A percentile compares a stretch with the other conserved stretches of the same genome.
These are phyloP conservation scores for Penicillium sp. DNA, from an alignment of 2,329 filamentous ascomycete species.

Conservation along the genomic window DNA sequence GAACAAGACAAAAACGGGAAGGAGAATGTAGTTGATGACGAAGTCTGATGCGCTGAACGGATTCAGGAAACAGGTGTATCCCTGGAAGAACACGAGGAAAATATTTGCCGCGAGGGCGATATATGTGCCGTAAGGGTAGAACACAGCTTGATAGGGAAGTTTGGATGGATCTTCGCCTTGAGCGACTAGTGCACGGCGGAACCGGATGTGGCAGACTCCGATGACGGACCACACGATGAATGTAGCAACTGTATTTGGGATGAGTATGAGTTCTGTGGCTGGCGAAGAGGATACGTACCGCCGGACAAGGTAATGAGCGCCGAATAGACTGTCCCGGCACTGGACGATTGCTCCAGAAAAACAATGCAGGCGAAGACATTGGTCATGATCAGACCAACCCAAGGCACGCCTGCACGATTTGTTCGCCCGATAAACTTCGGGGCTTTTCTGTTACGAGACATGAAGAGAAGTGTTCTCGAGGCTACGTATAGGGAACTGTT, in stretches of 20 bases:
- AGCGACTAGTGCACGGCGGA: conserved; percentile 38
- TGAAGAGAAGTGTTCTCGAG: conserved; percentile 72
- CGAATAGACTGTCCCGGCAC: conserved; percentile 31
- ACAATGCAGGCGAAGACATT: conserved; percentile 63
- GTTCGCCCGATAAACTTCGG: conserved; percentile 70
- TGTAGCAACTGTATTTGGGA: conserved; percentile 29
- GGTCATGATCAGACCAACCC: conserved; percentile 65
- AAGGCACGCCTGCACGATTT: conserved; percentile 61
- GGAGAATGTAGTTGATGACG: conserved; percentile 57
- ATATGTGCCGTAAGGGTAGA: conserved; percentile 56
- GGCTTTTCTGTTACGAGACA: conserved; percentile 72
- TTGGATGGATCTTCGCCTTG: conserved; percentile 40
- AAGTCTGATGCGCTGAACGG: conserved; percentile 54
- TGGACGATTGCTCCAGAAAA: conserved; percentile 32
- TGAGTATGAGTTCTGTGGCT: not conserved
- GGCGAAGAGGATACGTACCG: conserved; percentile 19
- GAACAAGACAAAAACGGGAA: conserved; percentile 52
- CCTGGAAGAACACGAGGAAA: conserved; percentile 54
- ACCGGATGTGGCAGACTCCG: conserved; percentile 44
- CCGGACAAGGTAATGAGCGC: conserved; percentile 37
- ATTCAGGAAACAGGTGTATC: conserved; percentile 54
- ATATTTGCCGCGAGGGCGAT: conserved; percentile 49
- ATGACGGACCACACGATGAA: conserved; percentile 46
- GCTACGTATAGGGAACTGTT: conserved; percentile 79
- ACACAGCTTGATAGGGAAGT: conserved; percentile 51